Evolutionary conservation across 2,329 filamentous ascomycete genomes (phyloP).

Genomic region (Beauveria sp.): DNA sequence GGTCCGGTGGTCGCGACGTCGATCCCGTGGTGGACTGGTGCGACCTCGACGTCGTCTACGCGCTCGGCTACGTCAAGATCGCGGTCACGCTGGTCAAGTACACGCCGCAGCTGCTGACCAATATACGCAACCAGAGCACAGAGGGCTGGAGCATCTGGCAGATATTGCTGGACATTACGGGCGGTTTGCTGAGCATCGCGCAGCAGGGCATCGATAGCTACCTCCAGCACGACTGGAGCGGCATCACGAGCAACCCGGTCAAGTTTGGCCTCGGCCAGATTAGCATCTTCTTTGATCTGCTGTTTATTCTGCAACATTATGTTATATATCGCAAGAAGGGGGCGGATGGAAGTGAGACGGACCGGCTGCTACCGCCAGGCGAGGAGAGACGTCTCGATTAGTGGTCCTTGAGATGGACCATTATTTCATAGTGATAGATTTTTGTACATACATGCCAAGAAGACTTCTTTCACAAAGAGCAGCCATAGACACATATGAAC

Average conservation of each 20-base stretch:
- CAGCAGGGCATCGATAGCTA: constrained; percentile 83
- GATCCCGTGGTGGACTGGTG: constrained; percentile 45
- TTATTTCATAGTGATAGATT: neutral
- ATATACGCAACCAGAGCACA: constrained; percentile 79
- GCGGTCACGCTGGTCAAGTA: constrained; percentile 88
- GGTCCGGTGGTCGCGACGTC: constrained; percentile 21
- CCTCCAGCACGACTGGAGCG: constrained; percentile 79
- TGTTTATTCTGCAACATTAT: constrained; percentile 89
- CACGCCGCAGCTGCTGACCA: constrained; percentile 75
- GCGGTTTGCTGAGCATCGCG: constrained; percentile 71
- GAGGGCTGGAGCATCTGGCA: constrained; percentile 79
- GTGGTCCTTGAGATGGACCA: neutral
- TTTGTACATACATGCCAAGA: neutral
- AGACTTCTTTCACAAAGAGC: neutral
- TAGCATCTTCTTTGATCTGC: constrained; percentile 73
- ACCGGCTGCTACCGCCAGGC: constrained; percentile 21
- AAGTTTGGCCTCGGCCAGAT: constrained; percentile 85
- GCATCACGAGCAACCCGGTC: constrained; percentile 82
- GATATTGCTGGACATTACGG: constrained; percentile 75
- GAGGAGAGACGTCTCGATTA: constrained; percentile 20
- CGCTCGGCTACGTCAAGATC: constrained; percentile 82
- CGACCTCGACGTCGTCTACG: constrained; percentile 56
- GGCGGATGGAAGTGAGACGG: constrained; percentile 16
- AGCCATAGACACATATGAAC: neutral
- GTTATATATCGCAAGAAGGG: constrained; percentile 53